These are phyloP conservation scores for Emergomyces africanus DNA, from an alignment of 2,329 filamentous ascomycete genomes.

Conservation along the genomic window DNA sequence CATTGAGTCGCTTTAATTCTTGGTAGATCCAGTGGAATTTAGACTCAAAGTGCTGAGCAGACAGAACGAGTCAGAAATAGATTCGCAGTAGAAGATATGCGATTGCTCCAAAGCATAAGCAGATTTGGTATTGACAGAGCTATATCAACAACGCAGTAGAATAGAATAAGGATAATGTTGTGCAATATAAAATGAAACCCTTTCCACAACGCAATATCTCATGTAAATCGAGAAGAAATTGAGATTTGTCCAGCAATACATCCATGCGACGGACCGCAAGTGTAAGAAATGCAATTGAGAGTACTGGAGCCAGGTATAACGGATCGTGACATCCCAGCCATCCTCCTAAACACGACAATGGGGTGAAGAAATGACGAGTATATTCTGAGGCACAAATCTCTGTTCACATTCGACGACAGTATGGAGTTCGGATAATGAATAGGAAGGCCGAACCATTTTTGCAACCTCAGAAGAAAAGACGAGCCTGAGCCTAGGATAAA, in stretches of 20 bases:
- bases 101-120: neutral
- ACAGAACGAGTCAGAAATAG: neutral
- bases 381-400: neutral
- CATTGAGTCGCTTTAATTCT: neutral
- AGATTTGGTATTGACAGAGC: neutral
- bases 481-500: neutral
- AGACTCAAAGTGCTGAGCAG: neutral
- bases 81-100: neutral
- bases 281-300: neutral
- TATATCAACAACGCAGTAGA: neutral
- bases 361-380: neutral
- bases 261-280: neutral
- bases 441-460: neutral
- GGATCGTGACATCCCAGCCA: neutral
- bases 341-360: neutral
- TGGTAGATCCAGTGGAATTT: neutral
- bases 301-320: neutral
- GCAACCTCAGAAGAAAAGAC: neutral
- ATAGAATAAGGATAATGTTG: neutral
- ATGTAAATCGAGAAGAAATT: neutral
- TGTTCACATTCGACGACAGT: too few species aligned
- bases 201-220: neutral
- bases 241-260: neutral
- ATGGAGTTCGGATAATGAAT: neutral
- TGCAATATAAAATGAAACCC: neutral